A percentile compares a stretch with the other conserved stretches of the same genome.
These are phyloP conservation scores for Acacia acuminata DNA, from an alignment of 306 rosid species.

Conservation along the genomic window DNA sequence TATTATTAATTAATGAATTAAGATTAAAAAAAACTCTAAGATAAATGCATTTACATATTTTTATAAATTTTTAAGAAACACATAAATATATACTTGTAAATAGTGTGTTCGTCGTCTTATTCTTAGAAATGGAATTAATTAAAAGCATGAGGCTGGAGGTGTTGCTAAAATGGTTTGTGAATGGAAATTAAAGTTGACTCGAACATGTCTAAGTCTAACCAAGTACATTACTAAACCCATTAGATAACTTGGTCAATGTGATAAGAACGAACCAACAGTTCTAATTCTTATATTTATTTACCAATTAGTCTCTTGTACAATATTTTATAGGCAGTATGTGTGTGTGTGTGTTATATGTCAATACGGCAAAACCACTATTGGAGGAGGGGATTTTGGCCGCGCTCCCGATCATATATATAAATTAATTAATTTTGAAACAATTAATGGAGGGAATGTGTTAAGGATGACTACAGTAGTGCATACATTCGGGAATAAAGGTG, in stretches of 20 bases:
- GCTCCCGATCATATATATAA: background rate
- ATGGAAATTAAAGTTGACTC: background rate
- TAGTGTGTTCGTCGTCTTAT: too few species aligned
- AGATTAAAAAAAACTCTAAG: too few species aligned
- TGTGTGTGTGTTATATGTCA: too few species aligned
- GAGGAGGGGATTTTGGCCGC: background rate
- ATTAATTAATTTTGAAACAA: background rate
- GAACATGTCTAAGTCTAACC: background rate
- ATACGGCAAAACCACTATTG: background rate
- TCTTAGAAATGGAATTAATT: too few species aligned
- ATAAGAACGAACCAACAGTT: background rate
- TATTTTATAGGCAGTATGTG: too few species aligned
- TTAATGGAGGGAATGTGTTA: background rate
- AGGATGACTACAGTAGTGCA: background rate
- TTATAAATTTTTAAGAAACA: too few species aligned
- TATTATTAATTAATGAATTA: too few species aligned
- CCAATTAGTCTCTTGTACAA: too few species aligned
- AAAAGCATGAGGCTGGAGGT: background rate
- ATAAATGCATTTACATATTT: too few species aligned
- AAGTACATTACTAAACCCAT: background rate
- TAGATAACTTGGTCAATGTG: background rate
- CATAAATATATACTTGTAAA: too few species aligned
- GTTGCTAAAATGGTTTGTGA: background rate
- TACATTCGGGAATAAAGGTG: slow-evolving; percentile 37
- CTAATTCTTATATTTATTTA: background rate